Evolutionary conservation across 352 stramenopile species (phyloP), one percentile per base, ranked within the genome.

Genomic region (Globisporangium ultimum): DNA sequence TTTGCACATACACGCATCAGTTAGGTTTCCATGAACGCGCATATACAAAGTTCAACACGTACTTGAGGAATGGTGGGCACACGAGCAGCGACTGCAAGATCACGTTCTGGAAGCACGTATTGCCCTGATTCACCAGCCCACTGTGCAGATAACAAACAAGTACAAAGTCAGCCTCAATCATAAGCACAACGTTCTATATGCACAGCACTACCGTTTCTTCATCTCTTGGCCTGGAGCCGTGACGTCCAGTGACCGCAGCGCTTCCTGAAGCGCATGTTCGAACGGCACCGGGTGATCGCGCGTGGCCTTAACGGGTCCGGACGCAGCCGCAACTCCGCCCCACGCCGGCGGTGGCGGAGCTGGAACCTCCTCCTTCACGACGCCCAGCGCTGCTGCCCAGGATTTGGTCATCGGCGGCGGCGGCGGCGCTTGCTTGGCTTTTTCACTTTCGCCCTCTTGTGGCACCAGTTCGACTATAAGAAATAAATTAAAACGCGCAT

Each of bases 31-130:
- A 21, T 15, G 24, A 48, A 51, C 0, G 14, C 38, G 10, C 38
- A 43, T 21, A 2, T 40, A n/a, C 8, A 53, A 41, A 15, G 10
- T 41, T 12, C 18, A 15, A 34, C 47, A 77, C 76, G 42, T 59
- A 94, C 84, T 94, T 94, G 47, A 91, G 66, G 43, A 92, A 91
- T 36, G 83, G 85, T 18, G 82, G 71, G 58, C 85, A 94, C 15
- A 80, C 73, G 21, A 94, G 64, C 15, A 94, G 66, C 10, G 82
- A 91, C 72, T 94, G 85, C 68, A 94, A 72, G 52, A 91, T 94
- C 13, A 89, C 85, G 58, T 94, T 94, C 71, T 94, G 85, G 67
- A 94, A 94, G 68, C 85, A 94, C 54, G 85, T 94, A 55, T 94
- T 94, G 66, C 85, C 85, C 56, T 94, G 85, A 57, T 94, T 94